Base-by-base conservation (phyloP, 2,329 filamentous ascomycete species). In the Trichoderma sp. region DNA sequence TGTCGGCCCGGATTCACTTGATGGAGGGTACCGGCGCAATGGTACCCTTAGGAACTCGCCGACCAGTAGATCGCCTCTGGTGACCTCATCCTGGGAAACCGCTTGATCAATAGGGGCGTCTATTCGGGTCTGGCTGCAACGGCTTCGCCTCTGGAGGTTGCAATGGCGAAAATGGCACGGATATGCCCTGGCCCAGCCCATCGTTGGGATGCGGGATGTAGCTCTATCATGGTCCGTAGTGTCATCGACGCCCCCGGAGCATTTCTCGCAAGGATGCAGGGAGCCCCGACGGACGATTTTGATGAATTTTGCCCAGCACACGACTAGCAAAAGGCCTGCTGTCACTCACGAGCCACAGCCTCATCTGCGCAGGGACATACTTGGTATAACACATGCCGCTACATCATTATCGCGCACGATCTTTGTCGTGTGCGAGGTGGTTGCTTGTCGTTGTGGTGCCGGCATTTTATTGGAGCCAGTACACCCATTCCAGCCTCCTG, bases 11-110 rank as follows among this genome's bases (percentile, higher is more conserved):
- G 59, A 63, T 63, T 63, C 38, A 31, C 59, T 72, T 63, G 60
- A 75, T 62, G 56, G 64, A 67, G 73, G 73, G 73, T 75, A 63
- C 73, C 73, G 73, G 65, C 59, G 41, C 50, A 69, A 67, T 59
- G 73, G 73, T 68, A 75, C 59, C 56, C 65, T 75, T 66, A 56
- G n/a, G 29, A 33, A 33, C 24, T 31, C 59, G 41, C 62, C 9
- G 56, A 12, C 66, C 66, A 75, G 62, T 75, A 71, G 35, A 45
- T n/a, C 24, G 59, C 16, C 60, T 38, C 41, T 71, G 50, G 60
- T 75, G 74, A 75, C 74, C 74, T 71, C 29, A 75, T 75, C 66
- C 74, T 33, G 45, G 74, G 45, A 59, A 63, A 18, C 29, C 27
- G 27, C n/a, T n/a, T 53, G n/a, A 24, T 11, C 53, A 72, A 33